Conservation (phyloP, 139 green algal species). For the Picochlorum sp. region DNA sequence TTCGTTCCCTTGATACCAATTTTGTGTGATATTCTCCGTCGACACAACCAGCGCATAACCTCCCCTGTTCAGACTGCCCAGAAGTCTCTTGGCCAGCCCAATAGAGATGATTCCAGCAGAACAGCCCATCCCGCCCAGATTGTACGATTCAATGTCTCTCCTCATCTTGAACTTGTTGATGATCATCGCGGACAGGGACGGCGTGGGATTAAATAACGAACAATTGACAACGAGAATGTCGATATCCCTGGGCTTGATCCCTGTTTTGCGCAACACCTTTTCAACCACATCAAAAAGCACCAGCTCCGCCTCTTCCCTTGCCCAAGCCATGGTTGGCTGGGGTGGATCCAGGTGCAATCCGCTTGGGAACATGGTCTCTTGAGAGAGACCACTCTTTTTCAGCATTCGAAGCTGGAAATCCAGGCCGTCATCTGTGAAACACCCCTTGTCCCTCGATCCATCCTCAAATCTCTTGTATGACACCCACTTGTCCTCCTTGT, state of each 20-base stretch:
- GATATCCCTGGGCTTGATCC: conserved; percentile 56
- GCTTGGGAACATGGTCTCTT: conserved; percentile 67
- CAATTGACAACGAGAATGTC: conserved; percentile 77
- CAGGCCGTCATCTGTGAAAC: conserved; percentile 48
- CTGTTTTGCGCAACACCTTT: conserved; percentile 32
- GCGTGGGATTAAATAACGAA: conserved; percentile 71
- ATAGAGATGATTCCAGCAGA: conserved; percentile 73
- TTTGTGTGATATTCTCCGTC: conserved; percentile 83
- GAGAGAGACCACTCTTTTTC: conserved; percentile 41
- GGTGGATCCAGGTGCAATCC: conserved; percentile 33
- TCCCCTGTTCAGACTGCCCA: conserved; percentile 17
- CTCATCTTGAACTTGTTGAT: conserved; percentile 81
- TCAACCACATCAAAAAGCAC: conserved; percentile 59
- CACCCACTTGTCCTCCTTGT: conserved; percentile 29
- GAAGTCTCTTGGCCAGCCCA: conserved; percentile 50
- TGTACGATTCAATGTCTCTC: conserved; percentile 62
- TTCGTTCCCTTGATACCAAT: conserved; percentile 84
- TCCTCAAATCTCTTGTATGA: conserved; percentile 30
- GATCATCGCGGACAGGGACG: conserved; percentile 68
- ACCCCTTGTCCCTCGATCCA: conserved; percentile 15
- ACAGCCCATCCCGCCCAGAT: conserved; percentile 73
- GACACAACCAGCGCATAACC: conserved; percentile 60
- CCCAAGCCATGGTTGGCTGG: conserved; percentile 39
- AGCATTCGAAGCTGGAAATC: conserved; percentile 67
- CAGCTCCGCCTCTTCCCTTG: conserved; percentile 55